Evolutionary conservation across 768 basidiomycete species (phyloP).

Genomic region (Sutorius australiensis): DNA sequence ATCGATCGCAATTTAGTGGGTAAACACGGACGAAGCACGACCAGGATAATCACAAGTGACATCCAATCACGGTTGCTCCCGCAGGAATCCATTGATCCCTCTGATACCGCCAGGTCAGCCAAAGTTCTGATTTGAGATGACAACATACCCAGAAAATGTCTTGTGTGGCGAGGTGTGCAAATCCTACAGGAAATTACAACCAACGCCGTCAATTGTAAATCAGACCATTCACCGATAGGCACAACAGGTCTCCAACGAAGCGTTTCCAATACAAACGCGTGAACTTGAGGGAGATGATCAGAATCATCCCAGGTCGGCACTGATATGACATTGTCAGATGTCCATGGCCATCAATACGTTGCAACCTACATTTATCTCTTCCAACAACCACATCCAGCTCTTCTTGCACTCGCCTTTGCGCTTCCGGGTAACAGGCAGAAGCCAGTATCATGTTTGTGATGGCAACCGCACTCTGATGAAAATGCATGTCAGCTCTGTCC

Average conservation of each 20-base stretch:
- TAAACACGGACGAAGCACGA: neutral
- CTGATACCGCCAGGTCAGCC: slow-evolving; percentile 29
- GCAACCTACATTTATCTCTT: slow-evolving; percentile 22
- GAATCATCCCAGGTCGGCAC: slow-evolving; percentile 36
- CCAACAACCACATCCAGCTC: slow-evolving; percentile 54
- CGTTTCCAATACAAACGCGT: slow-evolving; percentile 35
- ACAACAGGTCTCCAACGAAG: slow-evolving; percentile 35
- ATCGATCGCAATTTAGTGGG: neutral
- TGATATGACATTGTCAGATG: slow-evolving; percentile 1
- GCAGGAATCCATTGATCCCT: slow-evolving; percentile 21
- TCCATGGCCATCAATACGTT: neutral
- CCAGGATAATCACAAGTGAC: slow-evolving; percentile 12
- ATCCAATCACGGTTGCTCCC: slow-evolving; percentile 20
- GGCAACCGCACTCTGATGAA: slow-evolving; percentile 40
- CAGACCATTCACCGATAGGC: slow-evolving; percentile 18
- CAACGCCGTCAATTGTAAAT: neutral
- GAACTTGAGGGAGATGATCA: slow-evolving; percentile 31
- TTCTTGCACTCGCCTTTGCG: slow-evolving; percentile 46
- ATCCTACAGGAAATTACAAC: slow-evolving; percentile 27
- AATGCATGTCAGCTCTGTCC: neutral
- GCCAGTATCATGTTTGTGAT: slow-evolving; percentile 53
- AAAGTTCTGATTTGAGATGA: slow-evolving; percentile 19
- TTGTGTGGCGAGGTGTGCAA: slow-evolving; percentile 57
- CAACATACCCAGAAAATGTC: slow-evolving; percentile 55
- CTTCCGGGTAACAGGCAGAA: slow-evolving; percentile 48